Evolutionary conservation across 176 grass and related monocot species (phyloP), one percentile per base, ranked within the genome.

Genomic region (Tillandsia fasciculata): DNA sequence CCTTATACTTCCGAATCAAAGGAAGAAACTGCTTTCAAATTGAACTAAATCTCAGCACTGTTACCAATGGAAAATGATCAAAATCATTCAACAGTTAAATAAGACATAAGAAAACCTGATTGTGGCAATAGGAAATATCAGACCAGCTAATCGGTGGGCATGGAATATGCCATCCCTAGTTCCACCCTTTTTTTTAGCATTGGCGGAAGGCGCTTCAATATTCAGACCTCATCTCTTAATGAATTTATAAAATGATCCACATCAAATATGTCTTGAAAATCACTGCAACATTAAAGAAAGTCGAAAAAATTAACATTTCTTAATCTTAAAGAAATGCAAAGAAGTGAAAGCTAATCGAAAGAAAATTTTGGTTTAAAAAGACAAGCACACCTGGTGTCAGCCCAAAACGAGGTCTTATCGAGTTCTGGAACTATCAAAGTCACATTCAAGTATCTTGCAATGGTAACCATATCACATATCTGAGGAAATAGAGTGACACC

Each of bases 391-490:
- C 89, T 93, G 50, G 89, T 82, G 77, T 97, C 94, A 56, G 83
- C 79, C 89, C 94, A 93, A 83, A 97, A 97, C 2, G 94, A 97
- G 26, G 89, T 87, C 67, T 92, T 93, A 64, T 97, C 94, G 73
- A 97, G 80, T 57, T 90, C 87, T 11, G 94, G 94, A 67, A 93
- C 82, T 23, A 97, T 83, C 51, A 97, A 78, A 53, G 94, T 97
- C 58, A 86, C 89, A 76, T 97, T 92, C 76, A 97, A 87, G 85
- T 85, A 87, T 75, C 86, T 89, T 65, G 94, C 89, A 74, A 97
- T 97, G 5, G 85, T 79, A 72, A 97, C 94, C 94, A 97, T 92
- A 79, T 97, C 94, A 15, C 94, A 97, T 69, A 92, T 97, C 89
- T 97, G 82, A 75, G 27, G 42, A 26, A 75, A 88, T 14, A 79